Conservation (phyloP, 1,139 yeast species). For the Hyphopichia burtonii region DNA sequence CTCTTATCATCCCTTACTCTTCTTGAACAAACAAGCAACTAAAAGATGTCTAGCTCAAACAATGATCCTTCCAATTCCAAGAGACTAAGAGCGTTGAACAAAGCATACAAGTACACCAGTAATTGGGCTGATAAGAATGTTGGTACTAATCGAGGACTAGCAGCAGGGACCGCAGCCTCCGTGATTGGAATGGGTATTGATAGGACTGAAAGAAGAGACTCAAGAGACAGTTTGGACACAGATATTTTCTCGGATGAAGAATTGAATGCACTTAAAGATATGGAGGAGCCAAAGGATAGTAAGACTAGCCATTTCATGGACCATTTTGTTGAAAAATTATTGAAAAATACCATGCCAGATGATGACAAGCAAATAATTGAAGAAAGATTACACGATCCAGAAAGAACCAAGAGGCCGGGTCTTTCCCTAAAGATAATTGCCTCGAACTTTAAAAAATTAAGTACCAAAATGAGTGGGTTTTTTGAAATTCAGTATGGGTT, state of each 20-base stretch:
- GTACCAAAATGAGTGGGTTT: constrained; percentile 51
- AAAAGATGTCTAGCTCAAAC: background rate
- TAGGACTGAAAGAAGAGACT: constrained; percentile 11
- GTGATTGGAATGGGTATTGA: constrained; percentile 56
- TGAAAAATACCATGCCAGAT: constrained; percentile 48
- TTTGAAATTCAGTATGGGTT: constrained; percentile 58
- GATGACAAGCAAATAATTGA: constrained; percentile 48
- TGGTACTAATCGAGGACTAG: constrained; percentile 45
- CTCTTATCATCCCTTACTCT: too few relatives aligned
- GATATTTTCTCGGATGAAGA: constrained; percentile 16
- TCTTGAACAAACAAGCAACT: too few relatives aligned
- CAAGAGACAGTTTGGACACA: constrained; percentile 1
- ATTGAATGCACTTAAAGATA: constrained; percentile 12
- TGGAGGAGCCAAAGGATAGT: constrained; percentile 11
- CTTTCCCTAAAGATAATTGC: constrained; percentile 51
- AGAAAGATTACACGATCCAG: constrained; percentile 44
- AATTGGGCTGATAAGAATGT: constrained; percentile 27
- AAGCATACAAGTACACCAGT: constrained; percentile 20
- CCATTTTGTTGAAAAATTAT: constrained; percentile 51
- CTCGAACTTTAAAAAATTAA: constrained; percentile 51
- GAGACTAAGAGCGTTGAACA: constrained; percentile 10
- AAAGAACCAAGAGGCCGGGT: constrained; percentile 43
- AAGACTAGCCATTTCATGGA: constrained; percentile 51
- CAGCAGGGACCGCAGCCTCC: constrained; percentile 61
- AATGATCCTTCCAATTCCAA: background rate